Evolutionary conservation across 1,139 yeast species (phyloP), one percentile per base, ranked within the genome.

Genomic region (Casaregolazyma lundiana): DNA sequence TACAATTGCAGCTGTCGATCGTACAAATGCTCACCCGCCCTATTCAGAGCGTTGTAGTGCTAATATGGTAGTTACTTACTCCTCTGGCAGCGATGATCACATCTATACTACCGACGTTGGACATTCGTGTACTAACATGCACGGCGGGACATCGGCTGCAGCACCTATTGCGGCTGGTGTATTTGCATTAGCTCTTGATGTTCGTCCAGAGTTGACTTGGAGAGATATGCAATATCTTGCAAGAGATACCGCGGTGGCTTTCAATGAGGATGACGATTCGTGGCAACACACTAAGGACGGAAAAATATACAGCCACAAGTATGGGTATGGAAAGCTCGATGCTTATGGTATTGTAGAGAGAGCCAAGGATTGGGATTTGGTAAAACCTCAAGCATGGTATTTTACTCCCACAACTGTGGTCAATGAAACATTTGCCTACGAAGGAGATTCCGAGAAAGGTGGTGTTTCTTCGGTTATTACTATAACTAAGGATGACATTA

Each of bases 91-190:
- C 2, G 87, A 87, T 22, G 96, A 88, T 61, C 86, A 80, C 61
- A 92, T 94, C 50, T 94, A 86, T 61, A 87, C 98, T 6, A 87
- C 97, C 2, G 97, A 92, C 64, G 77, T 88, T 46, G 57, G 62
- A 17, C 75, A 80, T 43, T 75, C 53, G n/a, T 94, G 99, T 64
- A 70, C 94, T 2, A 73, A 75, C 32, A 64, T 59, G 24, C 98
- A 94, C 66, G 96, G 97, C 6, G 99, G 99, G 18, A 94, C 99
- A 0, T 90, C 97, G 15, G 98, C 98, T 0, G 97, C 98, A 15
- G 98, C 98, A 0, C 99, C 99, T 0, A 73, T 94, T 47, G 98
- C 97, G 0, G 97, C 97, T 0, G 98, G 98, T 17, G 76, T 94
- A 0, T 88, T 85, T 63, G 78, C 97, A 0, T 71, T 94, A 47